Base-by-base conservation (phyloP, 768 basidiomycete species). In the Boletus fagicola region DNA sequence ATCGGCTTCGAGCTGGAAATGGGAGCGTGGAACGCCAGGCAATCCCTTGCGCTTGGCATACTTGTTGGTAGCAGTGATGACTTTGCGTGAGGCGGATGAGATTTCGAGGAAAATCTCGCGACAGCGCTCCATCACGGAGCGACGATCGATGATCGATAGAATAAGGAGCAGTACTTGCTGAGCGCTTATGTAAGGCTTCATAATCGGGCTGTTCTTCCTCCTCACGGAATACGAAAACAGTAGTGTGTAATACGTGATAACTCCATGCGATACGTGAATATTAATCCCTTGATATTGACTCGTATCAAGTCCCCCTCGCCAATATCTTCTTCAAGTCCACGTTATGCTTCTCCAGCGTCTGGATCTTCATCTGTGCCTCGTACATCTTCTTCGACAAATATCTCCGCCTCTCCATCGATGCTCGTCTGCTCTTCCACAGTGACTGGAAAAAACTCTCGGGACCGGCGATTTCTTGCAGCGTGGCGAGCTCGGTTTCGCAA, bases 381-480 rank as follows among this genome's bases (percentile, higher is more conserved):
- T 78, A 75, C 83, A 98, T 88, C 76, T 90, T 95, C 56, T 81
- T 80, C 63, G 87, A 70, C 51, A 97, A 71, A 69, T 87, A 89
- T 38, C 76, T 78, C 22, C 83, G 83, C 56, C 96, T 80, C 57
- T 80, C 77, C 33, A 75, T 76, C 43, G 85, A 78, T 0, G 85
- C 85, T 16, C 71, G 74, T 60, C 73, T 74, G 56, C 77, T 76
- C 39, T 76, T 75, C 71, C 78, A 80, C 64, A 76, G 69, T 47
- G 71, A 74, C 28, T 65, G 63, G 45, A 75, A 78, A 51, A 75
- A 72, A 45, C 76, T 74, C 42, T 80, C 79, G 11, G 77, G 74
- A 40, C 83, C 81, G 13, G 50, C 30, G n/a, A 94, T 87, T 46
- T 83, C 83, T 49, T 82, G 83, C 20, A 98, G 76, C 10, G 77